Evolutionary conservation across 257 asterid genomes (phyloP), one percentile per base, ranked within the genome.

Genomic region (Henckelia pumila): DNA sequence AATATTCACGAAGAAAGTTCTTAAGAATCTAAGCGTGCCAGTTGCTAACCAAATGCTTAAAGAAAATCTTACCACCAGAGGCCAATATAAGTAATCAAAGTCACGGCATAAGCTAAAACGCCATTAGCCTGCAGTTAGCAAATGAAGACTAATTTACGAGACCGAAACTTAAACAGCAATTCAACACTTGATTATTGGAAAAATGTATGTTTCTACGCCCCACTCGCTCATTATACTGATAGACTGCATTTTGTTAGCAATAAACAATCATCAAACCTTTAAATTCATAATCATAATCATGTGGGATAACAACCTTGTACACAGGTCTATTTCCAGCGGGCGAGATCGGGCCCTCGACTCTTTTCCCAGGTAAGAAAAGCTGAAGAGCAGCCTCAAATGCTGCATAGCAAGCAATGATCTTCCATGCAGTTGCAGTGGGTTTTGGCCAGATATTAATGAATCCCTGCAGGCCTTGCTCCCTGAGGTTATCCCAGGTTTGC

Each of bases 371-470:
- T 14, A 92, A 78, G 68, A 82, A 78, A 69, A 92, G 95, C 92
- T 89, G 98, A 62, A 92, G 93, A 1, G 91, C 84, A 57, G 97
- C 97, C 88, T 92, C 93, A 72, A 89, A 92, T 19, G 88, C 88
- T 21, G 77, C 96, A 78, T 87, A 92, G 75, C 72, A 76, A 78
- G 83, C 86, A 61, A 92, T 89, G 67, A 92, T 88, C 80, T 92
- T 80, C 82, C 84, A 85, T 4, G 98, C 92, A 64, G 73, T 78
- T 26, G 76, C 77, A 55, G 95, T 86, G 72, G 98, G 98, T 72
- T 77, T 84, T 37, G 98, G 98, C 93, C 92, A 92, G 70, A 92
- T 84, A 61, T 79, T 55, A 55, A 85, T 44, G 61, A 92, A 78
- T 22, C 95, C 98, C 68, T 83, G 80, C 22, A 89, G 75, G 24